These are phyloP conservation scores for Tricholomella constricta DNA, from an alignment of 768 basidiomycete genomes.

Conservation along the genomic window DNA sequence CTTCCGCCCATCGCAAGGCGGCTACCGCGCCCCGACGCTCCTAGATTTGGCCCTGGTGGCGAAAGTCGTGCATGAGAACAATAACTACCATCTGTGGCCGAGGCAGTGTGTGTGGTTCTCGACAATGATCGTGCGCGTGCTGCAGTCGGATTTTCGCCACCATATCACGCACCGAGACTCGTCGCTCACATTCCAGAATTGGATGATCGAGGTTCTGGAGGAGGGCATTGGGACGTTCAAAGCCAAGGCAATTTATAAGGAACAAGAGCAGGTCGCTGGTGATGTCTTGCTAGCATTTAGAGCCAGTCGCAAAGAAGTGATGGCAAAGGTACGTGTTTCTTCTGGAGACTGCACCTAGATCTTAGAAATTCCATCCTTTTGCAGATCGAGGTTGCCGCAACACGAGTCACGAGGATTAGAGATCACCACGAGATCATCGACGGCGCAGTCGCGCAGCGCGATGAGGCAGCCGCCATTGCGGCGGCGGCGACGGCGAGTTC, in stretches of 20 bases:
- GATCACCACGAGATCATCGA: conserved; percentile 8
- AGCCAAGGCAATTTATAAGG: conserved; percentile 10
- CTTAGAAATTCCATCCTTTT: background rate
- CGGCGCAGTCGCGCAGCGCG: conserved; percentile 9
- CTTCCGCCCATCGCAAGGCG: conserved; percentile 7
- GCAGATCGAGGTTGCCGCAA: conserved; percentile 13
- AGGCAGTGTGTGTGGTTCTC: conserved; percentile 19
- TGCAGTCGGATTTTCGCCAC: conserved; percentile 15
- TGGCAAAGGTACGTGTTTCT: conserved; percentile 4
- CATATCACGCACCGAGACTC: conserved; percentile 12
- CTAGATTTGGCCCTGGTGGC: conserved; percentile 14
- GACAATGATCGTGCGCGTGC: conserved; percentile 10
- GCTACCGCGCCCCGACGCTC: conserved; percentile 11
- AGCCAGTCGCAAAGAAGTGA: conserved; percentile 8
- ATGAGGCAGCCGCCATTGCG: conserved; percentile 9
- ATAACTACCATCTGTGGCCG: conserved; percentile 14
- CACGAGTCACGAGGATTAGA: conserved; percentile 1
- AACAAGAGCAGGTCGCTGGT: conserved; percentile 5
- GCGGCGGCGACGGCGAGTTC: conserved; percentile 7
- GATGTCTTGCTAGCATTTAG: conserved; percentile 11
- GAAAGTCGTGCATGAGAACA: conserved; percentile 15
- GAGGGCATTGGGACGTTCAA: conserved; percentile 2
- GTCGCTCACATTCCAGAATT: conserved; percentile 11
- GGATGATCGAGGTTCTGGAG: conserved; percentile 8
- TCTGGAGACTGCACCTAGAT: background rate